Conservation (phyloP, 306 rosid genomes). For the Astragalus membranaceus region DNA sequence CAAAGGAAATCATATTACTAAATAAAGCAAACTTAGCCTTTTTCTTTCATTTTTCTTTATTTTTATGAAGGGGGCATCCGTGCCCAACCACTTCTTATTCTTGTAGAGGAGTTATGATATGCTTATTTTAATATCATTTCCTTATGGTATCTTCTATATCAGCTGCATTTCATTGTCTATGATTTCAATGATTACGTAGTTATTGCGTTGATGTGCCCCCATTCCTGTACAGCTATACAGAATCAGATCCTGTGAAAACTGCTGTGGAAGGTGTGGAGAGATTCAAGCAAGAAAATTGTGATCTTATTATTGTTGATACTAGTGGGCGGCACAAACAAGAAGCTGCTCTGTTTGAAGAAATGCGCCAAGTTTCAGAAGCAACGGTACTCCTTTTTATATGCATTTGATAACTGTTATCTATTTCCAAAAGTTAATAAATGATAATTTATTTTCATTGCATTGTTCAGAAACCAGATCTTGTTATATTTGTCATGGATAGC, state of each 20-base stretch:
- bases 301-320: slow-evolving; percentile 84
- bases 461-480: slow-evolving; percentile 77
- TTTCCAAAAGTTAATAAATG: not conserved
- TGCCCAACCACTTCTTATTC: not conserved
- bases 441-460: slow-evolving; percentile 20
- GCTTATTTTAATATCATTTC: not conserved
- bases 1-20: not conserved
- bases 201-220: not conserved
- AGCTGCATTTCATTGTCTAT: not conserved
- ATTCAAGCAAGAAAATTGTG: slow-evolving; percentile 67
- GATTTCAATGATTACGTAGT: slow-evolving; percentile 12
- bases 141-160: not conserved
- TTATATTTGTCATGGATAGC: slow-evolving; percentile 85
- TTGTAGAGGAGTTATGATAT: not conserved
- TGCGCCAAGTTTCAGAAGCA: slow-evolving; percentile 89
- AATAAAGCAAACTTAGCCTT: not conserved
- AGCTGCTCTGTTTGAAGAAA: slow-evolving; percentile 85
- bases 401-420: not conserved
- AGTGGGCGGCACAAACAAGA: slow-evolving; percentile 90
- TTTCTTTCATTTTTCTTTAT: not conserved
- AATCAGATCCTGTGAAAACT: slow-evolving; percentile 75
- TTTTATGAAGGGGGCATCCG: not conserved
- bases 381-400: slow-evolving; percentile 42
- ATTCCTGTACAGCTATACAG: slow-evolving; percentile 51
- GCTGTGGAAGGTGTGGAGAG: slow-evolving; percentile 77